Percentiles rank a stretch among this genome's conserved stretches.
Evolutionary conservation across 352 stramenopile genomes (phyloP).

Genomic region (Globisporangium iwayamae): DNA sequence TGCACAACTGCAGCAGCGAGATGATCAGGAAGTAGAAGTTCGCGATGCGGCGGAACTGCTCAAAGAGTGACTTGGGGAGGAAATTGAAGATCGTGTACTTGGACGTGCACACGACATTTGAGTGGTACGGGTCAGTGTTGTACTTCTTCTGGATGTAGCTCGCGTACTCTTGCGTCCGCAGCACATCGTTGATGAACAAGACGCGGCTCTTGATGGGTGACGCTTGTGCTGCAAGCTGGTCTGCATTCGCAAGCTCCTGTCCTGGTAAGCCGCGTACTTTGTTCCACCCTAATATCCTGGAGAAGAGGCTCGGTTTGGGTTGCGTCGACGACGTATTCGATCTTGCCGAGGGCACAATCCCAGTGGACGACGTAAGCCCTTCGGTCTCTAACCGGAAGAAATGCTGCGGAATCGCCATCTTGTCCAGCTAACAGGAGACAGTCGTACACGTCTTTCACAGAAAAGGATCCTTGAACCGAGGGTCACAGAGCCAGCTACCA

Average conservation of each 20-base stretch:
- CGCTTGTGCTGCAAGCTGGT: conserved; percentile 7
- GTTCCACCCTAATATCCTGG: conserved; percentile 26
- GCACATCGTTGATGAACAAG: conserved; percentile 69
- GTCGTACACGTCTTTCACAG: background rate
- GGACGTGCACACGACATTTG: conserved; percentile 77
- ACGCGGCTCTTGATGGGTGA: conserved; percentile 47
- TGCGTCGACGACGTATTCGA: background rate
- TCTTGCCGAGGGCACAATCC: conserved; percentile 3
- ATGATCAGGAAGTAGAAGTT: conserved; percentile 98
- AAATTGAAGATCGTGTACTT: conserved; percentile 96
- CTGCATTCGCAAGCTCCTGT: conserved; percentile 18
- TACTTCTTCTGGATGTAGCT: conserved; percentile 47
- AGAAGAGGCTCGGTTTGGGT: background rate
- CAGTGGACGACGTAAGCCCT: conserved; percentile 9
- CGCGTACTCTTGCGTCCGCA: conserved; percentile 58
- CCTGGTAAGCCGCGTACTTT: conserved; percentile 25
- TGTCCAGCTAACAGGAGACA: background rate
- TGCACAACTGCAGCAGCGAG: conserved; percentile 91
- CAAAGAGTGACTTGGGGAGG: conserved; percentile 92
- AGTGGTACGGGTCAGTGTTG: conserved; percentile 32
- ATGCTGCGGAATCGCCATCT: conserved; percentile 17
- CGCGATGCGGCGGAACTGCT: conserved; percentile 94
- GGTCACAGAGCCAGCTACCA: background rate
- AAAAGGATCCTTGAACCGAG: background rate
- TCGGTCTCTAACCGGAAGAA: conserved; percentile 21